A percentile compares a stretch with the other conserved stretches of the same genome.
phyloP scores from a whole-genome alignment of 208 protist species.

The Crithidia mellificae region DNA sequence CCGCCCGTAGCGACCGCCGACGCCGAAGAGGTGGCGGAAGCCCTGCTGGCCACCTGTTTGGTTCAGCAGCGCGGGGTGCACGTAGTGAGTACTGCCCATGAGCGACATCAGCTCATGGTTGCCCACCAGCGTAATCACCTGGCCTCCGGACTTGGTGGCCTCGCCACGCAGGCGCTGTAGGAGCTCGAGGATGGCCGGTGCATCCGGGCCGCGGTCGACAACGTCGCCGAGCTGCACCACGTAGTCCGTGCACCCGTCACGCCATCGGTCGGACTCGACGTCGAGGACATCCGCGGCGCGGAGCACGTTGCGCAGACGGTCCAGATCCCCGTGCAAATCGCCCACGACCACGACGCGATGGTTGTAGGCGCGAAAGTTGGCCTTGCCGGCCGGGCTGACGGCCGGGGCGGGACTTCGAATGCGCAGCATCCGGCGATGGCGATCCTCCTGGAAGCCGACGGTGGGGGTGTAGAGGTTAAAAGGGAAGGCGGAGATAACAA shows the following conservation, averaged over 20 bases:
- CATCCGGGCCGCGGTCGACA: slow-evolving; percentile 50
- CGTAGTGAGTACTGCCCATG: slow-evolving; percentile 16
- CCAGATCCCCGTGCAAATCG: slow-evolving; percentile 64
- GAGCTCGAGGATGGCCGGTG: slow-evolving; percentile 43
- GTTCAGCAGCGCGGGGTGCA: slow-evolving; percentile 20
- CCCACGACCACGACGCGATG: slow-evolving; percentile 57
- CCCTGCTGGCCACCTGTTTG: slow-evolving; percentile 28
- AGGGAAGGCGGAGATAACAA: slow-evolving; percentile 16
- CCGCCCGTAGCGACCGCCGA: slow-evolving; percentile 42
- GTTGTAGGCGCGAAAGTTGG: neutral
- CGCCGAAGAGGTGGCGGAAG: slow-evolving; percentile 31
- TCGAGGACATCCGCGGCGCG: slow-evolving; percentile 46
- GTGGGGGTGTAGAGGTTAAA: slow-evolving; percentile 28
- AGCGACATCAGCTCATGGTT: slow-evolving; percentile 66
- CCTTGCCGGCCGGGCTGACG: neutral
- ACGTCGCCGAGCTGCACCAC: slow-evolving; percentile 80
- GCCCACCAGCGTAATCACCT: slow-evolving; percentile 62
- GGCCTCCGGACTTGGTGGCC: slow-evolving; percentile 47
- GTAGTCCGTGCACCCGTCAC: slow-evolving; percentile 33
- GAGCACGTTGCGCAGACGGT: slow-evolving; percentile 37
- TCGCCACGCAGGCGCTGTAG: slow-evolving; percentile 28
- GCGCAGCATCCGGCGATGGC: slow-evolving; percentile 8
- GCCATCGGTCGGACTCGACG: slow-evolving; percentile 32
- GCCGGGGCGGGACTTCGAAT: too few relatives aligned
- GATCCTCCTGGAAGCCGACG: slow-evolving; percentile 20